phyloP scores from a whole-genome alignment of 1,139 yeast genomes.

The Magnusiomyces ingens region DNA sequence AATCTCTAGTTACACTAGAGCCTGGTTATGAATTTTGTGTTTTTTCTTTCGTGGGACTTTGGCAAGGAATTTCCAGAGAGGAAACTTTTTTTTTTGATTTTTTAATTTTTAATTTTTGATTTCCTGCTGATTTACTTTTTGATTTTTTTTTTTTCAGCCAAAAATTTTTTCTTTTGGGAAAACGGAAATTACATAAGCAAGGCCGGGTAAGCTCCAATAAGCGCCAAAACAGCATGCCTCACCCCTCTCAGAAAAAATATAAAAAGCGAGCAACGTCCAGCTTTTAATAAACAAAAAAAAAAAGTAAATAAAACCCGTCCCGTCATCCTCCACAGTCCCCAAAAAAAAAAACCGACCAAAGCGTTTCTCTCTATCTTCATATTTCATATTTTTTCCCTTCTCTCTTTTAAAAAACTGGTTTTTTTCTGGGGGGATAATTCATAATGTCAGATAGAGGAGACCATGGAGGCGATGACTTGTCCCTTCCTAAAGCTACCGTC shows the following conservation, averaged over 20 bases:
- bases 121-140: neutral
- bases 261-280: neutral
- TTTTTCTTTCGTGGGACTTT: too few species aligned
- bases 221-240: too few species aligned
- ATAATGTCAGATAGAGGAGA: slow-evolving; percentile 8
- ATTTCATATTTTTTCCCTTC: too few species aligned
- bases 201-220: neutral
- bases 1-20: too few species aligned
- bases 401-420: neutral
- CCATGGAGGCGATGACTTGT: slow-evolving; percentile 6
- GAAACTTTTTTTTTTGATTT: neutral
- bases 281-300: neutral
- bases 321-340: too few species aligned
- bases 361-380: too few species aligned
- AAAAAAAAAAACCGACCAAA: too few species aligned
- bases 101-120: neutral
- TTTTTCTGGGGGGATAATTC: neutral
- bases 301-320: neutral
- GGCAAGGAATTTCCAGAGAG: too few species aligned
- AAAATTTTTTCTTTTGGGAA: neutral
- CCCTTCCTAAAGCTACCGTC: slow-evolving; percentile 61
- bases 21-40: too few species aligned
- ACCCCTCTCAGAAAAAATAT: neutral
- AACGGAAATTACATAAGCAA: neutral
- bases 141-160: neutral